A percentile compares a stretch with the other conserved stretches of the same genome.
These are phyloP conservation scores for Claviceps cyperi DNA, from an alignment of 2,329 filamentous ascomycete species.

Conservation along the genomic window DNA sequence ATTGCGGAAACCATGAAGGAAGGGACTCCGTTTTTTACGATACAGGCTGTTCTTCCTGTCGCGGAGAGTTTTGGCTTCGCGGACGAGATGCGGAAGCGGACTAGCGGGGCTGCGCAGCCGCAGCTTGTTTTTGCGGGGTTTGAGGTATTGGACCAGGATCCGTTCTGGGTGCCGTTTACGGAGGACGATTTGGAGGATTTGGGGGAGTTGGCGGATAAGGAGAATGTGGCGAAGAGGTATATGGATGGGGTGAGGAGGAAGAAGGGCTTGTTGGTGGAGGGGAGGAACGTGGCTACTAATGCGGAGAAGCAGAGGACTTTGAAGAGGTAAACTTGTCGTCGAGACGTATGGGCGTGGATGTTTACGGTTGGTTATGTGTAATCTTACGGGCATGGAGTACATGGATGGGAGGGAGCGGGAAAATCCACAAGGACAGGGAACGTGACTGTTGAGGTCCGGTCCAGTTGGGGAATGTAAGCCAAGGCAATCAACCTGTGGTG, in stretches of 20 bases:
- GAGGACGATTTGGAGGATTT: constrained; percentile 95
- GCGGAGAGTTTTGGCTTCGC: constrained; percentile 92
- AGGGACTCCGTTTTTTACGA: constrained; percentile 92
- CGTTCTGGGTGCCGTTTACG: constrained; percentile 93
- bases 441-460: no score
- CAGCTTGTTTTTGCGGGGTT: constrained; percentile 91
- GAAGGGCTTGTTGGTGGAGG: constrained; percentile 79
- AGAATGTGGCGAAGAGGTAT: constrained; percentile 93
- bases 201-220: constrained; percentile 80
- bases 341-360: no score
- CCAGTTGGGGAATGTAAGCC: no score
- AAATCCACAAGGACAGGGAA: no score
- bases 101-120: constrained; percentile 76
- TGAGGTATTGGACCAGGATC: constrained; percentile 86
- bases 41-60: constrained; percentile 74
- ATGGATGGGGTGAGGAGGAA: constrained; percentile 76
- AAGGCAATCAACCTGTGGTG: no score
- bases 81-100: constrained; percentile 92
- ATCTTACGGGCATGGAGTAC: no score
- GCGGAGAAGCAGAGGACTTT: constrained; percentile 80
- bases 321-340: constrained; percentile 32
- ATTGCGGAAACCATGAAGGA: constrained; percentile 86
- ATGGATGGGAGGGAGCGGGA: no score
- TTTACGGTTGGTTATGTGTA: no score
- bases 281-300: constrained; percentile 61